These are phyloP conservation scores for Trifolium fragiferum DNA, from an alignment of 306 rosid genomes.

Conservation along the genomic window DNA sequence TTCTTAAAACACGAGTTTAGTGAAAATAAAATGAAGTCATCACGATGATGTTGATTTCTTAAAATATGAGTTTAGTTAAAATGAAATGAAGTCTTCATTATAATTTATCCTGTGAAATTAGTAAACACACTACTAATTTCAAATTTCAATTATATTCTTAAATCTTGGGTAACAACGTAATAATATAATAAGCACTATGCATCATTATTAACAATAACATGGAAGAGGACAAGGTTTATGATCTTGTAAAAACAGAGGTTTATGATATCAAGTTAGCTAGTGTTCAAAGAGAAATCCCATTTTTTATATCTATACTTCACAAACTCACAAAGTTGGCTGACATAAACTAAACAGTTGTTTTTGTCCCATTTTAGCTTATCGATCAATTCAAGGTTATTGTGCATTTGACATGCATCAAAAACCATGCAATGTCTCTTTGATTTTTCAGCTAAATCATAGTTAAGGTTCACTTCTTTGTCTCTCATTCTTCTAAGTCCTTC, in stretches of 20 bases:
- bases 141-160: not conserved
- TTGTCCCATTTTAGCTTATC: conserved; percentile 36
- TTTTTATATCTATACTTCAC: not conserved
- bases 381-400: conserved; percentile 46
- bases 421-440: conserved; percentile 45
- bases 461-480: conserved; percentile 44
- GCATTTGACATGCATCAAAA: conserved; percentile 38
- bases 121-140: no score
- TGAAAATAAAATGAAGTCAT: not conserved
- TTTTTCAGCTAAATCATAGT: conserved; percentile 38
- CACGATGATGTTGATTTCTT: not conserved
- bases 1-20: not conserved
- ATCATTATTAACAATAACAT: not conserved
- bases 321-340: conserved; percentile 25
- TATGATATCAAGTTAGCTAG: conserved; percentile 12
- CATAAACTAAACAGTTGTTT: conserved; percentile 38
- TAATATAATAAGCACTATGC: not conserved
- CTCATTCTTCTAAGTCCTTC: conserved; percentile 19
- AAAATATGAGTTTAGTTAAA: not conserved
- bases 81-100: not conserved
- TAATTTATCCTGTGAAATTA: not conserved
- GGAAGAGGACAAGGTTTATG: conserved; percentile 18
- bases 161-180: not conserved
- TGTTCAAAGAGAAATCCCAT: not conserved
- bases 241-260: conserved; percentile 5